phyloP scores from a whole-genome alignment of 768 basidiomycete genomes.

The Crepidotus variabilis region DNA sequence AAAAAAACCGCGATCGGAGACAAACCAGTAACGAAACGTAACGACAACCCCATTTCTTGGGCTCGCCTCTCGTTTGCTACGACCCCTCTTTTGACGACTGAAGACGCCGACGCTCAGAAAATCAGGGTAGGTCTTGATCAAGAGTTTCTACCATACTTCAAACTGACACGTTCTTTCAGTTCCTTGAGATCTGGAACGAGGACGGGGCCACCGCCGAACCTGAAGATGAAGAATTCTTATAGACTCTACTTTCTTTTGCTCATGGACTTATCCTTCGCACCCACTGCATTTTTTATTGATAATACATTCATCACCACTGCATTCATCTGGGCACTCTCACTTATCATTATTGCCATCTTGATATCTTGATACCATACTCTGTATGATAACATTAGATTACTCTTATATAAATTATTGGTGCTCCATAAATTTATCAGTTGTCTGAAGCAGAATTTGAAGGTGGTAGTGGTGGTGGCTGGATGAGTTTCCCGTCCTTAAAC shows the following conservation, averaged over 20 bases:
- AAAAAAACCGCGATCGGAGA: conserved; percentile 93
- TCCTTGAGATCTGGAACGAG: conserved; percentile 78
- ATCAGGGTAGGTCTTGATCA: conserved; percentile 39
- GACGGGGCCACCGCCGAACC: conserved; percentile 71
- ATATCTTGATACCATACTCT: not conserved
- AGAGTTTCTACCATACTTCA: not conserved
- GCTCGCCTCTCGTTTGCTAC: conserved; percentile 68
- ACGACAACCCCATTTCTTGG: conserved; percentile 67
- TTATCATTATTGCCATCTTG: too few relatives aligned
- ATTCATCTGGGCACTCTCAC: not conserved
- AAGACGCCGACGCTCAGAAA: conserved; percentile 62
- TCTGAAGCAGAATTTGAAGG: too few relatives aligned
- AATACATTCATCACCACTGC: not conserved
- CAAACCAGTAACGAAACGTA: conserved; percentile 63
- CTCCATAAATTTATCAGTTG: too few relatives aligned
- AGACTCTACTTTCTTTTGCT: conserved; percentile 4
- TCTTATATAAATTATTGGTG: too few relatives aligned
- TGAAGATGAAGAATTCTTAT: conserved; percentile 41
- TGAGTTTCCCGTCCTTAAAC: conserved; percentile 42
- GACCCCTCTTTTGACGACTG: conserved; percentile 52
- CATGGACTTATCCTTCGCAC: not conserved
- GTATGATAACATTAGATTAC: not conserved
- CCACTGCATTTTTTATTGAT: too few relatives aligned
- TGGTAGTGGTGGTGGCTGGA: conserved; percentile 1
- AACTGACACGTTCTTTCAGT: conserved; percentile 35